Conservation (phyloP, 208 protist species). For the Angomonas deanei region DNA sequence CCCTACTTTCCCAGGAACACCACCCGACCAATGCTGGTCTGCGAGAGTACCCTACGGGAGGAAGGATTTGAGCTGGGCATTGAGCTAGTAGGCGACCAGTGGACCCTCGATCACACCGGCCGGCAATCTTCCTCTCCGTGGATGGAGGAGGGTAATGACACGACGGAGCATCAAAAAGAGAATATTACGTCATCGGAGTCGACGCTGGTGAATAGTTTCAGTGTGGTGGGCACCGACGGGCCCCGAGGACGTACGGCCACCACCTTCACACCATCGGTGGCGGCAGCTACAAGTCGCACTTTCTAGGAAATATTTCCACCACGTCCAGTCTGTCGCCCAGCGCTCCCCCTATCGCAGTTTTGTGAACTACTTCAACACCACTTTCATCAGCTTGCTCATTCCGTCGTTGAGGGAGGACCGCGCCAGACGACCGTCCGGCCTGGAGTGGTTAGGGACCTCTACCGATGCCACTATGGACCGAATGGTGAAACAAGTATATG, state of each 20-base stretch:
- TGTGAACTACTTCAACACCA: conserved; percentile 69
- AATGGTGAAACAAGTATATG: too few relatives aligned
- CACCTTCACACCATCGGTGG: conserved; percentile 68
- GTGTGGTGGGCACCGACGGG: conserved; percentile 78
- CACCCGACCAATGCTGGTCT: conserved; percentile 55
- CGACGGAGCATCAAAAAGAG: not conserved
- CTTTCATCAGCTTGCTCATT: conserved; percentile 57
- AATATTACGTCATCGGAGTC: not conserved
- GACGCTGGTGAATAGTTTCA: conserved; percentile 77
- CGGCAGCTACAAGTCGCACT: conserved; percentile 77
- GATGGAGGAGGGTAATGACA: conserved; percentile 5
- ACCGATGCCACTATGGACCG: not conserved
- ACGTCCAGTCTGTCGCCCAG: conserved; percentile 32
- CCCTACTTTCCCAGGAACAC: conserved; percentile 19
- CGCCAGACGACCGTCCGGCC: not conserved
- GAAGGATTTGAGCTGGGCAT: conserved; percentile 79
- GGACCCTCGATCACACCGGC: too few relatives aligned
- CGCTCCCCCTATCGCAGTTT: conserved; percentile 38
- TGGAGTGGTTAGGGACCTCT: not conserved
- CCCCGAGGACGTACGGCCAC: conserved; percentile 66
- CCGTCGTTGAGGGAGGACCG: conserved; percentile 26
- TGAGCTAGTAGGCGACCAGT: conserved; percentile 75
- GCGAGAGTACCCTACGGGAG: conserved; percentile 50
- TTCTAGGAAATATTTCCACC: conserved; percentile 75
- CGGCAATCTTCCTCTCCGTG: too few relatives aligned